Conservation (phyloP, 1,284 basidiomycete genomes). For the Polyporus tsugae region DNA sequence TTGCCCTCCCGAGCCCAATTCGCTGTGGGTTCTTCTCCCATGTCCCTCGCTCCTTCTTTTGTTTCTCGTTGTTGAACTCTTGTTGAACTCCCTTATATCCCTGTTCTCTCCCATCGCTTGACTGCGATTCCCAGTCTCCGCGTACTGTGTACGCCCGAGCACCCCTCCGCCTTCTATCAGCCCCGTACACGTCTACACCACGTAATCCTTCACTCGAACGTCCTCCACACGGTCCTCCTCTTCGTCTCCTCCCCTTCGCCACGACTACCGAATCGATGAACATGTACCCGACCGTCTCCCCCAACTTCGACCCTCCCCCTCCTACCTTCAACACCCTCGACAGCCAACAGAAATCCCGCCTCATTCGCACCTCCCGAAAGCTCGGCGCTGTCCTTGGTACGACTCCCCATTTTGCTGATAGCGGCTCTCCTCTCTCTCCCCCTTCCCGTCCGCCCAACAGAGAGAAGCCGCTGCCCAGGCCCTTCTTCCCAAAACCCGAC, state of each 20-base stretch:
- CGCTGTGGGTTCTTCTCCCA: slow-evolving; percentile 15
- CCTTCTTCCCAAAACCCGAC: slow-evolving; percentile 33
- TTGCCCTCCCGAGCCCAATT: slow-evolving; percentile 14
- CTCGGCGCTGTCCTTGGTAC: slow-evolving; percentile 63
- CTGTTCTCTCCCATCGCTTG: slow-evolving; percentile 5
- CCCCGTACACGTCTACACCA: background rate
- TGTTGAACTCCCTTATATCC: slow-evolving; percentile 11
- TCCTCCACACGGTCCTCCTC: background rate
- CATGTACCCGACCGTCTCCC: slow-evolving; percentile 3
- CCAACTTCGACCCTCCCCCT: slow-evolving; percentile 34
- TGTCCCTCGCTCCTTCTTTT: slow-evolving; percentile 16
- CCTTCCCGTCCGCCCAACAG: background rate
- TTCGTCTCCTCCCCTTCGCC: background rate
- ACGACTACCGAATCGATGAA: background rate
- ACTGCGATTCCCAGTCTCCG: slow-evolving; percentile 7
- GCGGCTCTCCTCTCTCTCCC: slow-evolving; percentile 30
- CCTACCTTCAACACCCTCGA: slow-evolving; percentile 59
- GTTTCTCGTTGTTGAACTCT: too few relatives aligned
- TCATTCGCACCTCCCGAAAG: slow-evolving; percentile 67
- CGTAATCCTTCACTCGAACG: background rate
- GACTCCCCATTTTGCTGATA: slow-evolving; percentile 60
- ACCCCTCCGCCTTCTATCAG: background rate
- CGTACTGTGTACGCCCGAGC: slow-evolving; percentile 21
- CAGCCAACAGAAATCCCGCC: slow-evolving; percentile 56
- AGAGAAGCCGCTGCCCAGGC: slow-evolving; percentile 31